Evolutionary conservation across 192 early-diverging fungal genomes (phyloP), one percentile per base, ranked within the genome.

Genomic region (Tieghemiomyces parasiticus): DNA sequence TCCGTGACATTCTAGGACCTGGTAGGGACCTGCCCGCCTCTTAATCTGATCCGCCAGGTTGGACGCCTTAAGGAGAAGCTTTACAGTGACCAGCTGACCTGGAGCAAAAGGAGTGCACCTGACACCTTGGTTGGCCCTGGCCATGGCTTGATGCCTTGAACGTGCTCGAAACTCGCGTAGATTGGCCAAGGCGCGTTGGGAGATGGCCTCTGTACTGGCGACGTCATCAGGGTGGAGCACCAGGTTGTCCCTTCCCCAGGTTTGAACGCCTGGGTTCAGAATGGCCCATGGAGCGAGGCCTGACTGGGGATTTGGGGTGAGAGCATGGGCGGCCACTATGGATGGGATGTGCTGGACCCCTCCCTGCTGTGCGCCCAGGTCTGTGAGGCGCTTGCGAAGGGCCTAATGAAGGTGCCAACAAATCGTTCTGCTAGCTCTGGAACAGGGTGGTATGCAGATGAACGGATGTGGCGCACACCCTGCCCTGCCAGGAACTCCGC

Each of bases 371-470:
- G 26, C 56, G 0, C 35, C 35, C 2, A 34, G 12, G 6, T 60
- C 58, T 1, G 31, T 25, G 49, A 65, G 46, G 28, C 45, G 49
- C 35, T 54, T 28, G 35, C 44, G 56, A 14, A 68, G 35, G 10
- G 53, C 50, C 0, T 30, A 46, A 35, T 66, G 59, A 70, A 63
- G 42, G 53, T 54, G 58, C 63, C 62, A 13, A 70, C 54, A 0
- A 51, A 61, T 1, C 42, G 20, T 29, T 70, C 62, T n/a, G 62
- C 69, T 20, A 63, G 29, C 35, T 70, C 48, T 1, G 64, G 35
- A 29, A 63, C 54, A 0, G 67, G 60, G 28, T 65, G 38, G 55
- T 69, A 69, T 0, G 55, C 26, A 1, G 60, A 44, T 0, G 62
- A 59, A 20, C 3, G 35, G 22, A 61, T 58, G 49, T 64, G 59